Evolutionary conservation across 2,329 filamentous ascomycete genomes (phyloP).

Genomic region (Talaromyces sp.): DNA sequence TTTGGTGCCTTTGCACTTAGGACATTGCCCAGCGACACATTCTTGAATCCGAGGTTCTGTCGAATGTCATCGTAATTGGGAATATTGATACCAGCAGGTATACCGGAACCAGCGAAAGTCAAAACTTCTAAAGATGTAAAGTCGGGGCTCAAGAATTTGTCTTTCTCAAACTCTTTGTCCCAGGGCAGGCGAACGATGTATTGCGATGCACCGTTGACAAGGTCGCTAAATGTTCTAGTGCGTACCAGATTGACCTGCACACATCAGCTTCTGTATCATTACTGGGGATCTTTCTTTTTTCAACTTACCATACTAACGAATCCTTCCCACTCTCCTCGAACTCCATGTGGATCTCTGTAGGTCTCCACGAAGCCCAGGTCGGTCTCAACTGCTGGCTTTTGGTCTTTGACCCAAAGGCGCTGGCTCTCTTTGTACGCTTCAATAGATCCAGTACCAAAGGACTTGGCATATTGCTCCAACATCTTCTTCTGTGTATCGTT

Average conservation of each 20-base stretch:
- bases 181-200: slow-evolving; percentile 90
- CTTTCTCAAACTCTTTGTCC: slow-evolving; percentile 86
- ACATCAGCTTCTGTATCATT: slow-evolving; percentile 29
- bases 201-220: slow-evolving; percentile 74
- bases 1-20: slow-evolving; percentile 86
- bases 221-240: slow-evolving; percentile 78
- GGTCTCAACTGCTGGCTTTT: slow-evolving; percentile 73
- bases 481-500: slow-evolving; percentile 73
- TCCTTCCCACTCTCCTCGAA: slow-evolving; percentile 80
- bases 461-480: slow-evolving; percentile 69
- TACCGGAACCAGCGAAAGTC: slow-evolving; percentile 67
- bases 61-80: slow-evolving; percentile 59
- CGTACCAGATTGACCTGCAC: slow-evolving; percentile 76
- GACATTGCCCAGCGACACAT: slow-evolving; percentile 84
- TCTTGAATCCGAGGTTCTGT: slow-evolving; percentile 64
- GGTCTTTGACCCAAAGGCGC: slow-evolving; percentile 77
- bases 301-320: slow-evolving; percentile 63
- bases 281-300: background rate
- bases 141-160: slow-evolving; percentile 90
- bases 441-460: slow-evolving; percentile 70
- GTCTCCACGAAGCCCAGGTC: slow-evolving; percentile 85
- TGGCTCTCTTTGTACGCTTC: slow-evolving; percentile 77
- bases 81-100: slow-evolving; percentile 58
- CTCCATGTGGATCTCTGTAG: slow-evolving; percentile 76
- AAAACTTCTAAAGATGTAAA: slow-evolving; percentile 93